phyloP scores from a whole-genome alignment of 768 basidiomycete genomes.

The Lentinus brumalis region DNA sequence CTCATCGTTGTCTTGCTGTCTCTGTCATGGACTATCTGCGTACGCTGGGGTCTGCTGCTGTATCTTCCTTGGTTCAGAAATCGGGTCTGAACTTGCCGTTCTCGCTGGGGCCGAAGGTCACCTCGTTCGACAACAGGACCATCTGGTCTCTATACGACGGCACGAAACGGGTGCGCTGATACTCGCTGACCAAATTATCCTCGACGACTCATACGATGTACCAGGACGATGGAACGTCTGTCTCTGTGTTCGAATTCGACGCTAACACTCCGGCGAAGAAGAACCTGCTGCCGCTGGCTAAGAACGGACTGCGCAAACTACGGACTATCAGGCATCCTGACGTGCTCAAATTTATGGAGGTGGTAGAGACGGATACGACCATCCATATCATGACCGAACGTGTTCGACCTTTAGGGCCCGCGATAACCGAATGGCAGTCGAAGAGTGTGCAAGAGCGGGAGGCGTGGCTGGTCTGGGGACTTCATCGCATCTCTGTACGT shows the following conservation, averaged over 20 bases:
- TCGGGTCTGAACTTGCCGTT: constrained; percentile 92
- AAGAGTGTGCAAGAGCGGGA: constrained; percentile 68
- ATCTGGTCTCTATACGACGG: constrained; percentile 89
- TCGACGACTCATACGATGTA: constrained; percentile 15
- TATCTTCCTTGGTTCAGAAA: constrained; percentile 88
- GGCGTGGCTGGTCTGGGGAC: constrained; percentile 93
- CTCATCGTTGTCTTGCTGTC: neutral
- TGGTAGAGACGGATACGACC: constrained; percentile 82
- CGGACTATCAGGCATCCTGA: constrained; percentile 94
- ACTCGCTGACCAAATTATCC: neutral
- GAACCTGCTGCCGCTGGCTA: constrained; percentile 72
- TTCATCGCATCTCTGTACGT: constrained; percentile 86
- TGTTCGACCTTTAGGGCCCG: constrained; percentile 69
- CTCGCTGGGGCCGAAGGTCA: constrained; percentile 72
- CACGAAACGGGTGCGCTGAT: constrained; percentile 70
- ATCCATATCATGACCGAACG: constrained; percentile 96
- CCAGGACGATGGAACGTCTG: constrained; percentile 84
- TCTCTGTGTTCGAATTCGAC: constrained; percentile 95
- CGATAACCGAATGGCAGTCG: constrained; percentile 62
- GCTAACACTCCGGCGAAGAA: constrained; percentile 60
- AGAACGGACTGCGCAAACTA: constrained; percentile 88
- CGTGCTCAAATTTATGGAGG: constrained; percentile 94
- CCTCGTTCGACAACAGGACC: constrained; percentile 61
- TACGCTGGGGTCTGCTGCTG: constrained; percentile 82
- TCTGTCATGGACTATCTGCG: constrained; percentile 78